Base-by-base conservation (phyloP, 805 yeast species). In the Teunomyces kruisii region DNA sequence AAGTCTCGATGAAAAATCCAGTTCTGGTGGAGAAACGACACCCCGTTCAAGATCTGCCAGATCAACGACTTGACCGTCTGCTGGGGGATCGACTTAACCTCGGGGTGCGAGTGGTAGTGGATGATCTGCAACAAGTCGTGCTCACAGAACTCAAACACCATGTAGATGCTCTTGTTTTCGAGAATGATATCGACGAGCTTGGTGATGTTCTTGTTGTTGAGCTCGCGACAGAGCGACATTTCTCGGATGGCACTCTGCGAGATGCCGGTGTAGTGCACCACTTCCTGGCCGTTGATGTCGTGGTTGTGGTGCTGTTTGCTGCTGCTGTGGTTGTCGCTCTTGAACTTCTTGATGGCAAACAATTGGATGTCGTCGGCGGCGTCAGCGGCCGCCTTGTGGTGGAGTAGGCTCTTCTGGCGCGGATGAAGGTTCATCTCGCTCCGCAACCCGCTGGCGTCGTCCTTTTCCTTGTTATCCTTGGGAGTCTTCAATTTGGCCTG, bases 221-320 rank as follows among this genome's bases (percentile, higher is more conserved):
- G 70, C 62, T 94, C 99, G 40, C 96, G 77, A 64, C 98, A 94
- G 15, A 94, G 72, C 1, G 97, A 87, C 92, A 95, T 90, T 65
- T 95, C 99, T 52, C 99, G 75, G 38, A 95, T 88, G 1, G 98
- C 99, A 56, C 92, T 83, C 65, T 94, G 99, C 1, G 96, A 89
- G 10, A 94, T 88, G 2, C 99, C 98, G 0, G 97, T 90, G 58
- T 90, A 92, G 66, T 87, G 94, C 9, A 86, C 67, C 19, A 85
- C 82, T 57, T 91, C 97, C 46, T 92, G 92, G 51, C 91, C 96
- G 57, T 88, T 83, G 32, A 67, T 61, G 49, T 68, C 73, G 46
- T 68, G 70, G 31, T 58, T 62, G 45, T 67, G 66, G 45, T 59
- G 63, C 10, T 62, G 48, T 42, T 63, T 61, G 44, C 54, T 65